Evolutionary conservation across 306 rosid species (phyloP).

Genomic region (Prosopis cineraria): DNA sequence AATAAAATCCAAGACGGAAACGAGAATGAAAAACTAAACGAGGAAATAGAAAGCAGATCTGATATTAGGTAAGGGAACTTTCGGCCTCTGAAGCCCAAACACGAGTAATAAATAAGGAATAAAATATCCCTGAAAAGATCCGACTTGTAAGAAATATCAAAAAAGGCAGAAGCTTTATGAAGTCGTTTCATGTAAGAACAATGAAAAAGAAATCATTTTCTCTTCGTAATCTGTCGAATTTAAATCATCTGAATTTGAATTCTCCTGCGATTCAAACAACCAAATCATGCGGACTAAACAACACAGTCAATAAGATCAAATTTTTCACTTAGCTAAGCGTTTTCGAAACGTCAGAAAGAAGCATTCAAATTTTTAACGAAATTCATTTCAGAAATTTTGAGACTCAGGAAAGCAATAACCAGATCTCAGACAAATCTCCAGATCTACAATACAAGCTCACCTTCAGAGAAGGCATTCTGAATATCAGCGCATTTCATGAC

Average conservation of each 20-base stretch:
- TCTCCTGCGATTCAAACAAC: neutral
- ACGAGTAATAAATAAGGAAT: neutral
- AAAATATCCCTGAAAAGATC: neutral
- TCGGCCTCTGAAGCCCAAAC: neutral
- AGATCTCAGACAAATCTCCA: constrained; percentile 26
- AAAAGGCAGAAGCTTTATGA: neutral
- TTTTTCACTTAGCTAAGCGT: neutral
- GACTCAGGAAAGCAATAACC: neutral
- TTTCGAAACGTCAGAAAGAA: neutral
- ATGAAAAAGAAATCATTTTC: neutral
- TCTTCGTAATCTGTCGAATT: neutral
- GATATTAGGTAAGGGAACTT: neutral
- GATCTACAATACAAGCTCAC: constrained; percentile 36
- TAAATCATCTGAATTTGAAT: neutral
- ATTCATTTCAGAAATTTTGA: neutral
- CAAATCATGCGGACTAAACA: too few species aligned
- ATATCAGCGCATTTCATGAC: constrained; percentile 75
- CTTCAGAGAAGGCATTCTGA: constrained; percentile 79
- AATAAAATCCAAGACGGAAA: neutral
- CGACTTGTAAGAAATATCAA: neutral
- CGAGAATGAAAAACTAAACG: neutral
- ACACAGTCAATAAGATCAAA: neutral
- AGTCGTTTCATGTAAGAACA: neutral
- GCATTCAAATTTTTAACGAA: neutral
- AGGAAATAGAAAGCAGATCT: neutral